Percentiles rank a stretch among this genome's conserved stretches.
phyloP scores from a whole-genome alignment of 2,329 filamentous ascomycete genomes.

The Beauveria medogensis region DNA sequence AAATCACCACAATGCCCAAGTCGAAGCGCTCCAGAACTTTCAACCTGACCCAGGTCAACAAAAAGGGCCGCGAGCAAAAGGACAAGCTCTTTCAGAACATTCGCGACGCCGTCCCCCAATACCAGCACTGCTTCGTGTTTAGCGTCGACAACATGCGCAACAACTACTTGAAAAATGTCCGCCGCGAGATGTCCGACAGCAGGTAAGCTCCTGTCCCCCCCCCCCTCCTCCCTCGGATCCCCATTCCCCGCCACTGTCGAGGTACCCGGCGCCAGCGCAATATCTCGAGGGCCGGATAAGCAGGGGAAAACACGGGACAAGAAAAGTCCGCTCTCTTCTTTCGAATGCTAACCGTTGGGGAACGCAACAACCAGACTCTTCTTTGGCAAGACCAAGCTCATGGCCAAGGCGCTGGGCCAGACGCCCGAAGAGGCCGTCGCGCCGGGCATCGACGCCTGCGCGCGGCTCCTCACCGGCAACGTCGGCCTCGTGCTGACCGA shows the following conservation, averaged over 20 bases:
- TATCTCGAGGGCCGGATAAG: no score
- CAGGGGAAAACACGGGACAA: background rate
- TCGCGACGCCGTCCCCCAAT: constrained; percentile 74
- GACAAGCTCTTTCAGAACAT: constrained; percentile 83
- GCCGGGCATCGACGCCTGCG: constrained; percentile 64
- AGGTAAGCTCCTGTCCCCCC: constrained; percentile 44
- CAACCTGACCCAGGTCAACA: constrained; percentile 82
- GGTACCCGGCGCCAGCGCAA: no score
- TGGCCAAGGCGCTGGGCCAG: constrained; percentile 86
- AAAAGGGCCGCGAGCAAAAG: constrained; percentile 90
- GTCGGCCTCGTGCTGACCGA: constrained; percentile 89
- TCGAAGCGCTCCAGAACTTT: constrained; percentile 88
- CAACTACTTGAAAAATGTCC: constrained; percentile 86
- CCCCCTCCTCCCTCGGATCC: background rate
- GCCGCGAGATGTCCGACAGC: constrained; percentile 75
- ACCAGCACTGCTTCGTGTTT: constrained; percentile 90
- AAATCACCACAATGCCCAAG: constrained; percentile 67
- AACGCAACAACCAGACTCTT: constrained; percentile 50
- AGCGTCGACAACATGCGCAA: constrained; percentile 97
- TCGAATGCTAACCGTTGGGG: background rate
- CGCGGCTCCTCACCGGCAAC: constrained; percentile 64
- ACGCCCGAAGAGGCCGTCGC: constrained; percentile 71
- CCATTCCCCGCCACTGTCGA: background rate
- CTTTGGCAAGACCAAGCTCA: constrained; percentile 99
- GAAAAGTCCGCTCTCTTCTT: background rate